phyloP scores from a whole-genome alignment of 2,329 filamentous ascomycete genomes.

The Calonectria naviculata region DNA sequence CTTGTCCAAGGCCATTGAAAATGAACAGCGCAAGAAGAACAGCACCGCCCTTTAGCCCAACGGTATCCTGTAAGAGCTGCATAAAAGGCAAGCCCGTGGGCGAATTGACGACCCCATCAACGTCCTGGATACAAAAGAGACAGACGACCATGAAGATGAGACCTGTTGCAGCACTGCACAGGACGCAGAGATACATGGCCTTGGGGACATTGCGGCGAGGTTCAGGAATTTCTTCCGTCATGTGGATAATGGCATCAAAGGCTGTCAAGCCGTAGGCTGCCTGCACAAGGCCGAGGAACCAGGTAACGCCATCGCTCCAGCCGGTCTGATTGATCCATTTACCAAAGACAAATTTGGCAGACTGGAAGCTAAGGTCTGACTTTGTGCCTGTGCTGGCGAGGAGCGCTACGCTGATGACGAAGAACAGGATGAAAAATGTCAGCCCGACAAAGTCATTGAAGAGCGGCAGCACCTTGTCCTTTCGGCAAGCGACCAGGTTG shows the following conservation, averaged over 20 bases:
- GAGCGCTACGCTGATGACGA: constrained; percentile 61
- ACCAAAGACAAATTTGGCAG: constrained; percentile 63
- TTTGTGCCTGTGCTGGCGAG: constrained; percentile 62
- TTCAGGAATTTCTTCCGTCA: constrained; percentile 67
- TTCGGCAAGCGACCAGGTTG: constrained; percentile 63
- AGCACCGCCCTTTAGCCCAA: constrained; percentile 51
- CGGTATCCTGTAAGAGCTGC: constrained; percentile 52
- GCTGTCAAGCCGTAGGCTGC: constrained; percentile 62
- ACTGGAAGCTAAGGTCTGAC: constrained; percentile 56
- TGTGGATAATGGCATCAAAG: constrained; percentile 68
- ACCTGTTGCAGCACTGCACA: constrained; percentile 58
- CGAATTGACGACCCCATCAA: constrained; percentile 53
- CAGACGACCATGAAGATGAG: constrained; percentile 62
- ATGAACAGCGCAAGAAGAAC: constrained; percentile 62
- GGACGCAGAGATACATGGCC: constrained; percentile 62
- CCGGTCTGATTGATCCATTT: constrained; percentile 56
- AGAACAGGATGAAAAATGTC: constrained; percentile 62
- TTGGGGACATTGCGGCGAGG: constrained; percentile 61
- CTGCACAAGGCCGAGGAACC: constrained; percentile 68
- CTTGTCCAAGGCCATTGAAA: constrained; percentile 65
- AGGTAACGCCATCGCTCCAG: constrained; percentile 64
- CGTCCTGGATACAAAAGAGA: constrained; percentile 60
- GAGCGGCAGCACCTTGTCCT: constrained; percentile 51
- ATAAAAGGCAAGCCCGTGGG: constrained; percentile 58
- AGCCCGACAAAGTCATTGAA: constrained; percentile 68